Conservation (phyloP, 2,329 filamentous ascomycete species). For the Lomentospora prolificans region DNA sequence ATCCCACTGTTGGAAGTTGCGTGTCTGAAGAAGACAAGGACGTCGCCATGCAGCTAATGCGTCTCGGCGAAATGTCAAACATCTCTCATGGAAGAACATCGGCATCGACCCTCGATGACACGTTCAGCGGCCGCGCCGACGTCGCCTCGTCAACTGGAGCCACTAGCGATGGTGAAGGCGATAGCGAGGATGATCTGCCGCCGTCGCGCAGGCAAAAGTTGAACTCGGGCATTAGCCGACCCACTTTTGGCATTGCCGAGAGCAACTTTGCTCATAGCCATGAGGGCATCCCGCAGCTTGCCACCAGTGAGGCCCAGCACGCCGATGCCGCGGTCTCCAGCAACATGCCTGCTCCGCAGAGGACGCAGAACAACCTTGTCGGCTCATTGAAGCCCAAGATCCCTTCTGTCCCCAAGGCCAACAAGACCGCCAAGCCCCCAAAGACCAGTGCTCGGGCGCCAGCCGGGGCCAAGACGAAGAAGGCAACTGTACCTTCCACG, state of each 20-base stretch:
- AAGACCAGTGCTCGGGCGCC: conserved; percentile 22
- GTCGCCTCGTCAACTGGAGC: conserved; percentile 75
- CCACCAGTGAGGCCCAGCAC: conserved; percentile 34
- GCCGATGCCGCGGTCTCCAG: conserved; percentile 25
- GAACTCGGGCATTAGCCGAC: conserved; percentile 33
- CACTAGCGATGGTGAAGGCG: conserved; percentile 67
- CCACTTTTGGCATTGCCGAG: conserved; percentile 39
- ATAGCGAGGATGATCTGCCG: conserved; percentile 52
- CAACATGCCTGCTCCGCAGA: conserved; percentile 22
- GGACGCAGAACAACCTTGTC: conserved; percentile 23
- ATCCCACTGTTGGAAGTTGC: conserved; percentile 93
- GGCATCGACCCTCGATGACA: conserved; percentile 86
- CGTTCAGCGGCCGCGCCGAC: conserved; percentile 83
- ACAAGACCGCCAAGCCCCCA: conserved; percentile 31
- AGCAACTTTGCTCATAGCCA: conserved; percentile 37
- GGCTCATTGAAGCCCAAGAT: conserved; percentile 30
- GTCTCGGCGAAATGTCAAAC: conserved; percentile 75
- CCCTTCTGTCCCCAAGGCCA: conserved; percentile 26
- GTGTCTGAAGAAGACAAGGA: conserved; percentile 93
- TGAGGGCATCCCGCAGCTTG: neutral
- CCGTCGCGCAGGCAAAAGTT: conserved; percentile 49
- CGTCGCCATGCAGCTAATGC: conserved; percentile 93
- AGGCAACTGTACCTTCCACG: conserved; percentile 27
- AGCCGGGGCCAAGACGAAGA: conserved; percentile 39
- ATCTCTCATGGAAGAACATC: conserved; percentile 89